Evolutionary conservation across 2,329 filamentous ascomycete genomes (phyloP).

Genomic region (Pseudogymnoascus sp.): DNA sequence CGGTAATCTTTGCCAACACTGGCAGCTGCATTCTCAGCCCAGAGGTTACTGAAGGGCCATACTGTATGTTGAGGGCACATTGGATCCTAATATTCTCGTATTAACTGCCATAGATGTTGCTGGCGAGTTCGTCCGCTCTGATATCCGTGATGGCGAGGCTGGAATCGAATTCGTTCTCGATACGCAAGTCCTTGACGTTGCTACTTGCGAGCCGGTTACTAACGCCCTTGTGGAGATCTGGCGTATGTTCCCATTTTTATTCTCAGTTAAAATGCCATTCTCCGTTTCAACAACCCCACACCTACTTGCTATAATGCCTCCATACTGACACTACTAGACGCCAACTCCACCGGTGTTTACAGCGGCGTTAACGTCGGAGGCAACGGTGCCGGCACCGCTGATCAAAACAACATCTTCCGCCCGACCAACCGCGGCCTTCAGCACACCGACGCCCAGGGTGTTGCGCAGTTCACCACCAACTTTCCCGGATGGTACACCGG

Average conservation of each 20-base stretch:
- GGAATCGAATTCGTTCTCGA: constrained; percentile 36
- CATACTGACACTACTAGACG: constrained; percentile 20
- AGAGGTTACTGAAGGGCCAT: constrained; percentile 47
- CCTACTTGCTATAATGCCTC: background rate
- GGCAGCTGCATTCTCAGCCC: constrained; percentile 44
- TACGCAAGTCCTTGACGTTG: constrained; percentile 34
- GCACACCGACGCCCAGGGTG: constrained; percentile 35
- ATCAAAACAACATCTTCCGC: constrained; percentile 32
- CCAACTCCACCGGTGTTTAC: constrained; percentile 36
- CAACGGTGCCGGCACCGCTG: constrained; percentile 35
- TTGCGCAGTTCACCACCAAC: constrained; percentile 35
- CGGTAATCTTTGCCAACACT: constrained; percentile 36
- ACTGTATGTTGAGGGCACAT: constrained; percentile 31
- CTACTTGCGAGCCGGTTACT: constrained; percentile 35
- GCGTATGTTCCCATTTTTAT: constrained; percentile 20
- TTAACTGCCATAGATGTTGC: constrained; percentile 27
- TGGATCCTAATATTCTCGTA: constrained; percentile 16
- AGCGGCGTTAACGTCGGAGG: constrained; percentile 32
- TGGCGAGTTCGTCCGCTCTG: constrained; percentile 33
- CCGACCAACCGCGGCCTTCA: constrained; percentile 38
- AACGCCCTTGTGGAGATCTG: constrained; percentile 33
- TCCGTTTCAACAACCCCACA: background rate
- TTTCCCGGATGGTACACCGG: constrained; percentile 41
- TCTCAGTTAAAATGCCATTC: constrained; percentile 13
- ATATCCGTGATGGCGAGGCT: constrained; percentile 30